phyloP scores from a whole-genome alignment of 306 rosid genomes.

The Lathyrus tuberosus region DNA sequence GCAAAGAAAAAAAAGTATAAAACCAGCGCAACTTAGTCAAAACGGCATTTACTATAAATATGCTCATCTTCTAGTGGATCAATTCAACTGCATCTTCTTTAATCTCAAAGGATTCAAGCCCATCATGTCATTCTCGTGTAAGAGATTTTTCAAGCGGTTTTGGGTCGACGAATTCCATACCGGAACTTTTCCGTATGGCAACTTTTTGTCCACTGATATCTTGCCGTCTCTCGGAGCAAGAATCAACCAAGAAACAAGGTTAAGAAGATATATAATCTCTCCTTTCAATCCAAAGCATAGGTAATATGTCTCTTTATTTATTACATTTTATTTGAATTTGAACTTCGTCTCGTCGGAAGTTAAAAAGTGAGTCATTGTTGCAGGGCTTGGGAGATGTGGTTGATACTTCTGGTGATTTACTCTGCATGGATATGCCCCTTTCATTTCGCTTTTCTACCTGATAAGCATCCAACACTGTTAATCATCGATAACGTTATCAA shows the following conservation, averaged over 20 bases:
- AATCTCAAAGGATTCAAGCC: slow-evolving; percentile 23
- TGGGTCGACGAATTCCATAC: slow-evolving; percentile 61
- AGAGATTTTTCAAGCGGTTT: slow-evolving; percentile 60
- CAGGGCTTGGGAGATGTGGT: slow-evolving; percentile 92
- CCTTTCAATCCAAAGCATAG: slow-evolving; percentile 74
- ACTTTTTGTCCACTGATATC: slow-evolving; percentile 68
- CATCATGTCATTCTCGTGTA: slow-evolving; percentile 53
- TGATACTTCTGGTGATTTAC: slow-evolving; percentile 77
- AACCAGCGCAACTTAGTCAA: slow-evolving; percentile 42
- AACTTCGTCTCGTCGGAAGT: not conserved
- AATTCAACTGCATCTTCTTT: slow-evolving; percentile 26
- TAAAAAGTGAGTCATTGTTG: not conserved
- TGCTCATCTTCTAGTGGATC: slow-evolving; percentile 25
- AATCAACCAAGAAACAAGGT: slow-evolving; percentile 66
- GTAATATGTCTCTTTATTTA: slow-evolving; percentile 47
- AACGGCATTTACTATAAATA: slow-evolving; percentile 37
- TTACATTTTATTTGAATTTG: not conserved
- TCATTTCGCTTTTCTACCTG: slow-evolving; percentile 80
- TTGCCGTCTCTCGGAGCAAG: slow-evolving; percentile 92
- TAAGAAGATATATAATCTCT: slow-evolving; percentile 65
- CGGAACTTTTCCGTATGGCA: slow-evolving; percentile 58
- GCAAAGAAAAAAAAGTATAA: slow-evolving; percentile 5
- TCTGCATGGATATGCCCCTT: slow-evolving; percentile 97
- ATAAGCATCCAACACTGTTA: slow-evolving; percentile 61
- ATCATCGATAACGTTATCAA: slow-evolving; percentile 77